phyloP scores from a whole-genome alignment of 495 filamentous ascomycete genomes.

The Neurospora sp. region DNA sequence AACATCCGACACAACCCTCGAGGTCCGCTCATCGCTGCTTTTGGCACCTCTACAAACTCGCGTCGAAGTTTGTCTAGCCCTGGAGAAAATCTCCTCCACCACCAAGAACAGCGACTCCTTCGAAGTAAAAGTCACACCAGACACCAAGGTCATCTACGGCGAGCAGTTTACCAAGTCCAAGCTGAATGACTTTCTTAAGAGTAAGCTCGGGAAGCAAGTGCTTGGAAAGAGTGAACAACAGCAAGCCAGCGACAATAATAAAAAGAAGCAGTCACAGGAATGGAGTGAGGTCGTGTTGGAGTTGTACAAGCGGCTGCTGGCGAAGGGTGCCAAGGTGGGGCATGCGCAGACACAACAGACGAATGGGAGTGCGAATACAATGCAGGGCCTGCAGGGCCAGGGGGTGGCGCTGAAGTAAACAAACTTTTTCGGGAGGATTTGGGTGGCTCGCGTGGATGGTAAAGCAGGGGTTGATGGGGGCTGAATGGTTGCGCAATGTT shows the following conservation, averaged over 20 bases:
- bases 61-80: slow-evolving; percentile 42
- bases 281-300: slow-evolving; percentile 51
- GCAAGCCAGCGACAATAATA: slow-evolving; percentile 9
- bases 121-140: slow-evolving; percentile 34
- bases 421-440: not conserved
- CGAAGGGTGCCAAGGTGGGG: slow-evolving; percentile 39
- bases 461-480: not conserved
- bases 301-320: slow-evolving; percentile 44
- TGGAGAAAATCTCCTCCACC: slow-evolving; percentile 9
- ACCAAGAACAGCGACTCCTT: slow-evolving; percentile 20
- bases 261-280: slow-evolving; percentile 19
- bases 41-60: slow-evolving; percentile 49
- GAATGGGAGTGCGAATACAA: not conserved
- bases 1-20: slow-evolving; percentile 46
- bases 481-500: not conserved
- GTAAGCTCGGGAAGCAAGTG: slow-evolving; percentile 31
- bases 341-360: not conserved
- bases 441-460: not conserved
- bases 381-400: not conserved
- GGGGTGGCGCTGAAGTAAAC: not conserved
- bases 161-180: slow-evolving; percentile 54
- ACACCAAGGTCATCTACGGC: slow-evolving; percentile 53
- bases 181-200: slow-evolving; percentile 48
- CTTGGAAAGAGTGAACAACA: slow-evolving; percentile 19
- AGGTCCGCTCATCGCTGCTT: slow-evolving; percentile 43